A percentile compares a stretch with the other conserved stretches of the same genome.
These are phyloP conservation scores for Fusarium sarcochroum DNA, from an alignment of 2,329 filamentous ascomycete species.

Conservation along the genomic window DNA sequence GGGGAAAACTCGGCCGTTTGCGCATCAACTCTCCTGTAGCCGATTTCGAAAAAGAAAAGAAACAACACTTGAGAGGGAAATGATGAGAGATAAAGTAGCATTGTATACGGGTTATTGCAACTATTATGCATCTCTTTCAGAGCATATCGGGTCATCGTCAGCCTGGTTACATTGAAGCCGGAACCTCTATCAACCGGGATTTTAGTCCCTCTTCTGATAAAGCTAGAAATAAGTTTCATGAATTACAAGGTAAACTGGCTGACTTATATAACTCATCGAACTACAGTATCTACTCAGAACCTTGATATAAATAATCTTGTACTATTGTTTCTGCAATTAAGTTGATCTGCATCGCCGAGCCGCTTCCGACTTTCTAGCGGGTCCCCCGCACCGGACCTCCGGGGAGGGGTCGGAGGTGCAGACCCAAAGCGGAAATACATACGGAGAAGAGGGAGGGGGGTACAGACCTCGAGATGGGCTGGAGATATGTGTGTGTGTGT, in stretches of 20 bases:
- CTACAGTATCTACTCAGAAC: neutral
- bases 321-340: neutral
- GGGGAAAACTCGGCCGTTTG: constrained; percentile 32
- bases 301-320: neutral
- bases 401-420: constrained; percentile 24
- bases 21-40: constrained; percentile 9
- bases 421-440: constrained; percentile 31
- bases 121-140: constrained; percentile 1
- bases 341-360: constrained; percentile 15
- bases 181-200: neutral
- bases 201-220: constrained; percentile 1
- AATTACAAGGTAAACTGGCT: neutral
- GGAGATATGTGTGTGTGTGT: neutral
- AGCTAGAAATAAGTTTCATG: constrained; percentile 7
- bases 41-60: neutral
- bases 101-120: neutral
- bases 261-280: neutral
- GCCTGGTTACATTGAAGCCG: constrained; percentile 12
- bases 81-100: neutral
- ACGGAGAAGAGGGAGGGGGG: constrained; percentile 10
- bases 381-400: constrained; percentile 26
- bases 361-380: constrained; percentile 24
- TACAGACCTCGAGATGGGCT: constrained; percentile 8
- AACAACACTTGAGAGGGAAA: neutral
- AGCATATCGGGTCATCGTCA: neutral